Conservation (phyloP, 2,329 filamentous ascomycete species). For the Claviceps capensis region DNA sequence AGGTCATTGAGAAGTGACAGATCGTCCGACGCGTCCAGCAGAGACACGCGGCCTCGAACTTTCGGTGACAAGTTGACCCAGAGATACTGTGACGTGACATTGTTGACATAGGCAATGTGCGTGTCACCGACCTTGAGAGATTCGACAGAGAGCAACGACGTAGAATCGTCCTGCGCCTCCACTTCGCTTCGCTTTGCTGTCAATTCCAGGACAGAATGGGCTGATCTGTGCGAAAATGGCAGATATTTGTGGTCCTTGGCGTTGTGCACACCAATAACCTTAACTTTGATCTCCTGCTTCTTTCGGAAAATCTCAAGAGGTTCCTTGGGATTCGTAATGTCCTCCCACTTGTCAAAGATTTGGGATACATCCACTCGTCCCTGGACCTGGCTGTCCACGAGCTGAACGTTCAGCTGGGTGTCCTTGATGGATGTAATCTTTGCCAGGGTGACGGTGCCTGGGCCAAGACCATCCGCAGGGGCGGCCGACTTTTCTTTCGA, state of each 20-base stretch:
- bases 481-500: slow-evolving; percentile 17
- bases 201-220: slow-evolving; percentile 75
- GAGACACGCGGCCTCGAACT: slow-evolving; percentile 69
- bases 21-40: slow-evolving; percentile 79
- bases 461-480: slow-evolving; percentile 54
- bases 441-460: slow-evolving; percentile 63
- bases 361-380: slow-evolving; percentile 91
- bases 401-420: slow-evolving; percentile 81
- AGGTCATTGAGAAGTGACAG: slow-evolving; percentile 65
- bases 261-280: slow-evolving; percentile 77
- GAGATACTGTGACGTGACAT: slow-evolving; percentile 61
- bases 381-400: slow-evolving; percentile 60
- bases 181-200: slow-evolving; percentile 63
- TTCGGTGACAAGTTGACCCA: slow-evolving; percentile 89
- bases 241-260: slow-evolving; percentile 82
- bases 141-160: slow-evolving; percentile 50
- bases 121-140: slow-evolving; percentile 58
- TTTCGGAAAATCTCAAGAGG: slow-evolving; percentile 61
- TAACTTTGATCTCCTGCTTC: slow-evolving; percentile 59
- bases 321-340: slow-evolving; percentile 68
- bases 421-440: slow-evolving; percentile 73
- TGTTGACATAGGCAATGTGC: slow-evolving; percentile 82
- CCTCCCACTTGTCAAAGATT: slow-evolving; percentile 75
- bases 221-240: slow-evolving; percentile 73
- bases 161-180: slow-evolving; percentile 22